phyloP scores from a whole-genome alignment of 1,284 basidiomycete genomes.

The Nidula niveotomentosa region DNA sequence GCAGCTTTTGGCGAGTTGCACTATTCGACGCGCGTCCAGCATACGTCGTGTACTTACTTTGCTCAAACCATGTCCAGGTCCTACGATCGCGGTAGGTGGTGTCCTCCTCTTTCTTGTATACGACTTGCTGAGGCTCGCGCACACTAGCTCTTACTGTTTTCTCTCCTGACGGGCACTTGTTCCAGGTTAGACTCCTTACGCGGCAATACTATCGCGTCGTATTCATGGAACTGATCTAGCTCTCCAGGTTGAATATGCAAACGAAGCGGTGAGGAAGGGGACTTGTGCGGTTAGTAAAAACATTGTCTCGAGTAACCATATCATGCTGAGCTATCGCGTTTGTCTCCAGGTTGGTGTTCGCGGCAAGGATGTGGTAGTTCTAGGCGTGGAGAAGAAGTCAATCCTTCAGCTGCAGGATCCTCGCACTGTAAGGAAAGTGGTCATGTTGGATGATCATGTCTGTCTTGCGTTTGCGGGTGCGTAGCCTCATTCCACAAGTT shows the following conservation, averaged over 20 bases:
- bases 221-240: background rate
- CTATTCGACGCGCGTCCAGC: slow-evolving; percentile 56
- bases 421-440: slow-evolving; percentile 96
- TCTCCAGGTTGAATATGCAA: slow-evolving; percentile 92
- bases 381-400: slow-evolving; percentile 99
- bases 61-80: slow-evolving; percentile 63
- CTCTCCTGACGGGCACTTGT: slow-evolving; percentile 93
- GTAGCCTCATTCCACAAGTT: slow-evolving; percentile 16
- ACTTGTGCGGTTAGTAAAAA: slow-evolving; percentile 84
- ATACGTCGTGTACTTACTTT: slow-evolving; percentile 10
- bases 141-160: slow-evolving; percentile 85
- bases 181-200: slow-evolving; percentile 60
- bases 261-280: slow-evolving; percentile 95
- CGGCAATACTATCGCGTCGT: slow-evolving; percentile 2
- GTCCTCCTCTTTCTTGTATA: background rate
- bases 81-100: slow-evolving; percentile 70
- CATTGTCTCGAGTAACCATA: too few species aligned
- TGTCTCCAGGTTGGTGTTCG: slow-evolving; percentile 85
- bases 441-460: slow-evolving; percentile 98
- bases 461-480: slow-evolving; percentile 97
- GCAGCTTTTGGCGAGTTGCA: slow-evolving; percentile 3
- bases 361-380: slow-evolving; percentile 92
- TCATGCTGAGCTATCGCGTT: too few species aligned
- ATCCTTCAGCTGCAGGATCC: slow-evolving; percentile 98
- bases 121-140: background rate